Conservation (phyloP, 352 stramenopile genomes). For the Elongisporangium senticosum region DNA sequence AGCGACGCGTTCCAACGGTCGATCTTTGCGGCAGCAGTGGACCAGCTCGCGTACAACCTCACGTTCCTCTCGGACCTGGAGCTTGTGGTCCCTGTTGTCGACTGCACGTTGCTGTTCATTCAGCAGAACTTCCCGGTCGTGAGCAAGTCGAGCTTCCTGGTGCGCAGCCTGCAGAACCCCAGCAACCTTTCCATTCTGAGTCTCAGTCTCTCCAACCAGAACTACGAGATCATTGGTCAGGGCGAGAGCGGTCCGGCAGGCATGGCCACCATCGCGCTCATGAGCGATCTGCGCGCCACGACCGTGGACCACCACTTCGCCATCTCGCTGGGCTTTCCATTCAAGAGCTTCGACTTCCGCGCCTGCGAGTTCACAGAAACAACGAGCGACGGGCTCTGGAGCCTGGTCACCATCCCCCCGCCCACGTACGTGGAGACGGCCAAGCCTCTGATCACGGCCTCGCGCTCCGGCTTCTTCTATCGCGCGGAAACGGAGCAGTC, state of each 20-base stretch:
- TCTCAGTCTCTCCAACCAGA: conserved; percentile 22
- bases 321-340: conserved; percentile 26
- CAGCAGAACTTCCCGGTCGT: conserved; percentile 7
- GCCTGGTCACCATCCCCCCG: conserved; percentile 16
- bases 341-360: conserved; percentile 23
- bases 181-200: conserved; percentile 16
- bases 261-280: conserved; percentile 19
- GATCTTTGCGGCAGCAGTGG: conserved; percentile 15
- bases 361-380: conserved; percentile 14
- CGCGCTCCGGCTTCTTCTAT: conserved; percentile 24
- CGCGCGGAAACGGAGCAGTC: conserved; percentile 14
- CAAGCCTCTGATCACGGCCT: conserved; percentile 22
- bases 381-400: conserved; percentile 16
- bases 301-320: conserved; percentile 21
- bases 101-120: conserved; percentile 31
- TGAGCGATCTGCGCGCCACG: conserved; percentile 18
- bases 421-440: conserved; percentile 11
- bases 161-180: conserved; percentile 13
- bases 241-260: conserved; percentile 15
- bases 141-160: conserved; percentile 24
- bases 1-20: conserved; percentile 25
- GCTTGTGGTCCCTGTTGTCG: conserved; percentile 34
- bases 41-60: conserved; percentile 29
- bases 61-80: conserved; percentile 20
- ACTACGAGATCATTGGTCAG: conserved; percentile 19